These are phyloP conservation scores for Yueomyces sp. DNA, from an alignment of 805 yeast genomes.

Conservation along the genomic window DNA sequence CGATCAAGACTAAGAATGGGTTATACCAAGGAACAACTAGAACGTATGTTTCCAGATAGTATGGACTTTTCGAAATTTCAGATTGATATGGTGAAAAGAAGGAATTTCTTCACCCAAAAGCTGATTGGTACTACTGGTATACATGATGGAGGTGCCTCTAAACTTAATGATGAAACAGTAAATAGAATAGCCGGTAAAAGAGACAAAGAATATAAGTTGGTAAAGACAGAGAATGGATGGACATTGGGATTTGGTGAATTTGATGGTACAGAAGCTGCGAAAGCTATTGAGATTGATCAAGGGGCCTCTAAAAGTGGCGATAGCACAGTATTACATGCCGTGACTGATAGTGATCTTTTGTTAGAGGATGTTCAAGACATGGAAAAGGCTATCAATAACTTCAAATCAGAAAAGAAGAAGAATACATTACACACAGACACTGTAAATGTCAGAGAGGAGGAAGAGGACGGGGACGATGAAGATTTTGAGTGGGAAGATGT, in stretches of 20 bases:
- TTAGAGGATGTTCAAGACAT: neutral
- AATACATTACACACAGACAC: slow-evolving; percentile 3
- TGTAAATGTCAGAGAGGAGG: slow-evolving; percentile 18
- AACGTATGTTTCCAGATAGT: slow-evolving; percentile 66
- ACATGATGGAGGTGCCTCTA: slow-evolving; percentile 36
- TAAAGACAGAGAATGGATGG: slow-evolving; percentile 76
- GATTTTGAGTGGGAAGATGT: slow-evolving; percentile 66
- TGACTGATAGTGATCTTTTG: neutral
- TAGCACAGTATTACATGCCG: neutral
- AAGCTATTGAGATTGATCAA: slow-evolving; percentile 41
- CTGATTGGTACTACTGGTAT: slow-evolving; percentile 75
- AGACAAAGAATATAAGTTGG: slow-evolving; percentile 60
- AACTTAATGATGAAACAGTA: slow-evolving; percentile 20
- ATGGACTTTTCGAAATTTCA: slow-evolving; percentile 90
- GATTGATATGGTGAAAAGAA: slow-evolving; percentile 79
- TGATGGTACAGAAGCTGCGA: slow-evolving; percentile 27
- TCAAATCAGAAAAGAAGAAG: slow-evolving; percentile 10
- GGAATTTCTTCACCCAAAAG: slow-evolving; percentile 82
- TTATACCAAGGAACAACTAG: slow-evolving; percentile 77
- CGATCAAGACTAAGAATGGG: slow-evolving; percentile 92
- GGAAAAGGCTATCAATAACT: slow-evolving; percentile 5
- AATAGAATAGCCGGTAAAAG: slow-evolving; percentile 71
- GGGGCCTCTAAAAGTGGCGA: slow-evolving; percentile 1
- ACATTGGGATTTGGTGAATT: slow-evolving; percentile 46
- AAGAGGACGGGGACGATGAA: slow-evolving; percentile 22